phyloP scores from a whole-genome alignment of 1,284 basidiomycete genomes.

The Xerocomus nothofagi region DNA sequence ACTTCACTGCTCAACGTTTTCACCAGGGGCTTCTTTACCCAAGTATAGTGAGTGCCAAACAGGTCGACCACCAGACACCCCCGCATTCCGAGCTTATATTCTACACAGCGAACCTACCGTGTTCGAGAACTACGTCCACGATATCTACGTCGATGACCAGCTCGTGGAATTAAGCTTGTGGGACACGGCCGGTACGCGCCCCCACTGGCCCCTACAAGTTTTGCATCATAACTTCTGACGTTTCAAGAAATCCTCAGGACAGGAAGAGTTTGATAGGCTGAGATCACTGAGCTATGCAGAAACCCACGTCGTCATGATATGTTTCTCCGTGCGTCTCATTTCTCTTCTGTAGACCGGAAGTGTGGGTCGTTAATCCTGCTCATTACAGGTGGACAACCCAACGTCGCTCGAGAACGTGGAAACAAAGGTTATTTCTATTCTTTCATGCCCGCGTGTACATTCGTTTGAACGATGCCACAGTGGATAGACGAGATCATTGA shows the following conservation, averaged over 20 bases:
- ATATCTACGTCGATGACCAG: slow-evolving; percentile 79
- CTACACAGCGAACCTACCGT: slow-evolving; percentile 82
- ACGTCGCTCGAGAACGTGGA: slow-evolving; percentile 91
- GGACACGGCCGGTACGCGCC: slow-evolving; percentile 87
- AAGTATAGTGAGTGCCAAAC: slow-evolving; percentile 71
- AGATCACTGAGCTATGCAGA: slow-evolving; percentile 92
- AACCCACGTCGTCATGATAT: slow-evolving; percentile 92
- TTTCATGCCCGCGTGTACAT: background rate
- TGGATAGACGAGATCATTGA: slow-evolving; percentile 89
- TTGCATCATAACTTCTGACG: slow-evolving; percentile 28
- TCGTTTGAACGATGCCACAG: slow-evolving; percentile 38
- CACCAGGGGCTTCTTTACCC: slow-evolving; percentile 83
- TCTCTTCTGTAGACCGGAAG: background rate
- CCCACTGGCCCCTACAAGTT: slow-evolving; percentile 1
- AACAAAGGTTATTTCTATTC: slow-evolving; percentile 60
- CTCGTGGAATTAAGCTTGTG: slow-evolving; percentile 88
- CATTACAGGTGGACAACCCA: slow-evolving; percentile 80
- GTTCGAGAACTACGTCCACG: slow-evolving; percentile 92
- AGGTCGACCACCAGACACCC: background rate
- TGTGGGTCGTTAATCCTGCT: background rate
- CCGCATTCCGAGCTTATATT: background rate
- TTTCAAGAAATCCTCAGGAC: slow-evolving; percentile 55
- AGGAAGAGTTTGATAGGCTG: slow-evolving; percentile 94
- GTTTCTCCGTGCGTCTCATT: slow-evolving; percentile 75
- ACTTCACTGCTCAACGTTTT: slow-evolving; percentile 84